Evolutionary conservation across 371 early-diverging fungal species (phyloP), one percentile per base, ranked within the genome.

Genomic region (Circinella minor): DNA sequence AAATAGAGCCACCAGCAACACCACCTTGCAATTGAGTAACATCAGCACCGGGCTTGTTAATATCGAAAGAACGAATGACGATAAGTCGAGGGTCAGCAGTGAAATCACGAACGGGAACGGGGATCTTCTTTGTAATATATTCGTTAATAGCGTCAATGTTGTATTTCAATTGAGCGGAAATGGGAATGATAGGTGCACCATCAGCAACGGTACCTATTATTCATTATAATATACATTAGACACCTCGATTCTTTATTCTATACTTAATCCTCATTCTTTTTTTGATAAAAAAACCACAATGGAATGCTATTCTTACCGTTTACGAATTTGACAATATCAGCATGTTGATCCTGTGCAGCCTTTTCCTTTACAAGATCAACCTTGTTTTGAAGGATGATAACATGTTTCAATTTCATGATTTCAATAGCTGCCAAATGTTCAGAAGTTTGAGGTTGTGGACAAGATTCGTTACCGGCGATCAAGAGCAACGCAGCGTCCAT

Each of bases 401-500:
- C 95, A 82, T 99, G 93, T 72, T 98, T 83, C 61, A 99, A 88
- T 89, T 98, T 94, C 99, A 99, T 99, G 73, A 99, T 99, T 86
- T 99, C 99, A 72, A 99, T 96, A 61, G 99, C 99, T 73, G 99
- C 99, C 80, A 99, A 88, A 87, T 99, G 99, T 86, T 99, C 99
- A 36, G 93, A 92, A 36, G 99, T 99, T 86, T 99, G 99, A 34
- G 99, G 99, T 87, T 99, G 99, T 49, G 99, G 99, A 88, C 99
- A 99, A 13, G 94, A 90, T 89, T 99, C 99, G 86, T 99, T 99
- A 72, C 98, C 99, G 20, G 99, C 99, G 82, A 99, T 95, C 73
- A 99, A 88, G 61, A 99, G 92, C 70, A 99, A 80, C 7, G 99
- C 99, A 63, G 99, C 99, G 86, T 99, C 99, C 99, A 99, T 99